A percentile compares a stretch with the other conserved stretches of the same genome.
Evolutionary conservation across 192 early-diverging fungal genomes (phyloP).

Genomic region (Fimicolochytrium jonesii): DNA sequence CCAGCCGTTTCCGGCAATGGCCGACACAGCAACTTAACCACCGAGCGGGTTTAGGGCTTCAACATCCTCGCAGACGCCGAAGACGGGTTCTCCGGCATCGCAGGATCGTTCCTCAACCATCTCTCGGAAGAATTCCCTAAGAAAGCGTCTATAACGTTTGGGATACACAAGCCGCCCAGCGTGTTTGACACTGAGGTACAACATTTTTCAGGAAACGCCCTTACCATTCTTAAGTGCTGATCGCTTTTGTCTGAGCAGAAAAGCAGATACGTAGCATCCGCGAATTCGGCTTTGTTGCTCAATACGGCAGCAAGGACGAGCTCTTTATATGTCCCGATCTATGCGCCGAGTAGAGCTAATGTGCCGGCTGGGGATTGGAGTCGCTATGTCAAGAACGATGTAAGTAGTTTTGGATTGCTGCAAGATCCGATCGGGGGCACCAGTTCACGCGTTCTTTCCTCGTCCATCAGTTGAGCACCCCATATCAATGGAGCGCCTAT

Average conservation of each 20-base stretch:
- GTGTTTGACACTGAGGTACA: conserved; percentile 9
- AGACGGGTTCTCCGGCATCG: conserved; percentile 42
- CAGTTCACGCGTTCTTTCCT: neutral
- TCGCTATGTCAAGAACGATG: conserved; percentile 10
- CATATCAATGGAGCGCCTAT: conserved; percentile 27
- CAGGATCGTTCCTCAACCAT: conserved; percentile 26
- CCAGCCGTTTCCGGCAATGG: too few relatives aligned
- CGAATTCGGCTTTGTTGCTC: conserved; percentile 31
- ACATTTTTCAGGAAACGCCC: too few relatives aligned
- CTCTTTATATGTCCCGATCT: conserved; percentile 35
- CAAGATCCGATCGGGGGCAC: neutral
- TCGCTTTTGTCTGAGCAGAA: conserved; percentile 28
- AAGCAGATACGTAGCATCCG: neutral
- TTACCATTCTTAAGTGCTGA: too few relatives aligned
- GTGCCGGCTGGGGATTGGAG: conserved; percentile 7
- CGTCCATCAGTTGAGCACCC: conserved; percentile 1
- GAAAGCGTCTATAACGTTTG: conserved; percentile 37
- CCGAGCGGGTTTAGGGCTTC: conserved; percentile 28
- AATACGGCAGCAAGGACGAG: conserved; percentile 14
- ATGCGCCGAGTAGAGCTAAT: conserved; percentile 4
- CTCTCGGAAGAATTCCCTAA: conserved; percentile 40
- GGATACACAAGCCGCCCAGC: conserved; percentile 14
- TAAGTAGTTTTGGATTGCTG: neutral
- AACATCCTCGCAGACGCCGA: conserved; percentile 36
- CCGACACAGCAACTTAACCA: too few relatives aligned